Percentiles rank a stretch among this genome's conserved stretches.
These are phyloP conservation scores for Ophidiomyces ophidiicola DNA, from an alignment of 2,329 filamentous ascomycete species.

Conservation along the genomic window DNA sequence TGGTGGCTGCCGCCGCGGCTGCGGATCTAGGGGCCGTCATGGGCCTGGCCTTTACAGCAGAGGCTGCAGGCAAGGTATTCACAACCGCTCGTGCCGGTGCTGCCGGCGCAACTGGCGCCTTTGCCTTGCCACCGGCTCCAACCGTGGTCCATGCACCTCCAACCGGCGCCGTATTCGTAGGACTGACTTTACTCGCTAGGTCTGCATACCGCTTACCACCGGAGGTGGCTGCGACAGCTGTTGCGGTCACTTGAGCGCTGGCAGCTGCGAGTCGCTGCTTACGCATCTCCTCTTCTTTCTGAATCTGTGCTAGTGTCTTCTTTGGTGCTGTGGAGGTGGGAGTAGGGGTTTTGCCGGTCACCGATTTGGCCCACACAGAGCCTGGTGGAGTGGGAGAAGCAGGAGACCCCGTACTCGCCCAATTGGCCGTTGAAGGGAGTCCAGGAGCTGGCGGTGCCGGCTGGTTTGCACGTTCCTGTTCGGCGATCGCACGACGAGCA, in stretches of 20 bases:
- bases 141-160: slow-evolving; percentile 80
- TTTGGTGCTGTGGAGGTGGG: slow-evolving; percentile 43
- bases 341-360: slow-evolving; percentile 27
- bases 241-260: slow-evolving; percentile 37
- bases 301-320: slow-evolving; percentile 91
- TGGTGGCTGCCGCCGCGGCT: slow-evolving; percentile 35
- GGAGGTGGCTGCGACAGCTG: slow-evolving; percentile 34
- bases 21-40: too few relatives aligned
- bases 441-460: slow-evolving; percentile 59
- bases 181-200: slow-evolving; percentile 65
- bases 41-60: slow-evolving; percentile 41
- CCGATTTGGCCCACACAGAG: slow-evolving; percentile 42
- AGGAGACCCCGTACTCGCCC: slow-evolving; percentile 65
- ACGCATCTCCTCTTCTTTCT: slow-evolving; percentile 83
- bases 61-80: slow-evolving; percentile 28
- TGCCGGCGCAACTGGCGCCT: slow-evolving; percentile 47
- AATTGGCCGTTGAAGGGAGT: slow-evolving; percentile 76
- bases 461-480: slow-evolving; percentile 62
- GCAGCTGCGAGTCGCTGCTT: slow-evolving; percentile 59
- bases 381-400: slow-evolving; percentile 42
- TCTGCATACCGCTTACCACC: slow-evolving; percentile 85
- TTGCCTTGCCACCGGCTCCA: slow-evolving; percentile 83
- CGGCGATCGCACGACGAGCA: slow-evolving; percentile 61
- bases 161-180: slow-evolving; percentile 31
- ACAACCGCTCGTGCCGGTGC: slow-evolving; percentile 39